Base-by-base conservation (phyloP, 768 basidiomycete species). In the Cubamyces lactineus region DNA sequence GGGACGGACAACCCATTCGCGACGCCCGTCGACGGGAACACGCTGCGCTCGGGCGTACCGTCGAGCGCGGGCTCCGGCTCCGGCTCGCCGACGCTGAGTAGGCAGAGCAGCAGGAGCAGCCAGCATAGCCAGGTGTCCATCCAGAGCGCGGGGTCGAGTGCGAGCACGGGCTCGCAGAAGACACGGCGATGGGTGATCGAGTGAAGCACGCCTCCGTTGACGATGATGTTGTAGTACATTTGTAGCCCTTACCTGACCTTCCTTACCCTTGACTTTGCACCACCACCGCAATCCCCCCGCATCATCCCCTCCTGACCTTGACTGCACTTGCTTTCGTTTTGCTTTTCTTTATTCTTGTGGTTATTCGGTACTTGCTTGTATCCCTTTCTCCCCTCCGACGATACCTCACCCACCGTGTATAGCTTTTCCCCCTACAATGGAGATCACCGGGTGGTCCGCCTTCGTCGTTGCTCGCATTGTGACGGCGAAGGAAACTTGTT, bases 181-280 rank as follows among this genome's bases (percentile, higher is more conserved):
- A 30, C 42, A 57, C 67, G 61, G 66, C 81, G 84, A 54, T 86
- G 84, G 84, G 76, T 84, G 61, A 85, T 86, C 61, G 84, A 86
- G 73, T 86, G 71, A 80, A 34, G 34, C 9, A 9, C 11, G 34
- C 9, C 34, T 34, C 34, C 28, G 3, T 8, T 8, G 3, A 15
- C 47, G 16, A 30, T 13, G 23, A 46, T 46, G 45, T 34, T 34
- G 34, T 34, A 34, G 34, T 34, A 34, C 34, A 46, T 13, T 23
- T 46, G 52, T 53, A 42, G 21, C 24, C 57, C 41, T 48, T 54
- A 30, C 34, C 34, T 34, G 34, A 34, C 34, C 34, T 34, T 40
- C 3, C 17, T 47, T 38, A 45, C 21, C 43, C 38, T 30, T 34
- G 34, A 34, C 41, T 28, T 24, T 26, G 17, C 38, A 26, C 48